Base-by-base conservation (phyloP, 768 basidiomycete species). In the Hygrocybe punicea region DNA sequence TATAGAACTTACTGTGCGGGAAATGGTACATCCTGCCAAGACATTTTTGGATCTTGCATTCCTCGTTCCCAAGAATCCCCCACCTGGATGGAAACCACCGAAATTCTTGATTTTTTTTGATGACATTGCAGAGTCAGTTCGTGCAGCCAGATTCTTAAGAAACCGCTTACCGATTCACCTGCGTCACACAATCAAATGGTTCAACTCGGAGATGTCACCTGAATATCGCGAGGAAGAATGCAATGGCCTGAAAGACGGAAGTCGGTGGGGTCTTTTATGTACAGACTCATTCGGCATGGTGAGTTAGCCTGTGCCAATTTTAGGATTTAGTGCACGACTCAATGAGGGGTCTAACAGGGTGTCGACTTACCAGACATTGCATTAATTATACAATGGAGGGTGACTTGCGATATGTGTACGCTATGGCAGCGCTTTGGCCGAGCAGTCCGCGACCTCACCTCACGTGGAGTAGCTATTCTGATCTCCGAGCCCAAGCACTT, bases 61-160 rank as follows among this genome's bases (percentile, higher is more conserved):
- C 47, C 51, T 67, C 29, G 57, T 67, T 17, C 45, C 55, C 8
- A 16, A 53, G 13, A 53, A 54, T 52, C 39, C 51, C 34, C 44
- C 51, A 4, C 47, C 46, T 3, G 48, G 56, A 47, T 48, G 57
- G 11, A 34, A 19, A 6, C 64, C 62, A 6, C 51, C 54, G 3
- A 67, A 65, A 36, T 67, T 68, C 40, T 33, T 68, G 16, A 57
- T 68, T 21, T 67, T 67, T 55, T 63, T 65, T 29, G 61, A 68
- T 36, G 55, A 51, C 37, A 65, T 63, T 13, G 46, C 44, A 2
- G 61, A 65, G 17, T 49, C 58, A n/a, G n/a, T n/a, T n/a, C n/a
- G n/a, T n/a, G n/a, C n/a, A n/a, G n/a, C n/a, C n/a, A n/a, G n/a
- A n/a, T 0, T 55, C 60, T 25, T 46, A 37, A 2, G 59, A 1